phyloP scores from a whole-genome alignment of 495 filamentous ascomycete genomes.

The Rhizodiscina lignyota region DNA sequence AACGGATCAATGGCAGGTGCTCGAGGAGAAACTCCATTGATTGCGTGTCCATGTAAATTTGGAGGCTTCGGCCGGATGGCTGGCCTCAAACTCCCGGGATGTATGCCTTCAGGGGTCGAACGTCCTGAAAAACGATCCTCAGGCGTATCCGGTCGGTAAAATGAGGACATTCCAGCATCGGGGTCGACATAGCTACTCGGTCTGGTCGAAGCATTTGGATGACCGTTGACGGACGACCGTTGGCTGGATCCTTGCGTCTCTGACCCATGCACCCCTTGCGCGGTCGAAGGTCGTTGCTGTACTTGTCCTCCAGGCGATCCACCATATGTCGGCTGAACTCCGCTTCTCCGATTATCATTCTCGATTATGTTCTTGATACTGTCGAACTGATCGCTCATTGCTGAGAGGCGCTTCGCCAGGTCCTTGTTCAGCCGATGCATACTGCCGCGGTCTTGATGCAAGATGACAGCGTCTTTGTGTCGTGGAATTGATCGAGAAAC shows the following conservation, averaged over 20 bases:
- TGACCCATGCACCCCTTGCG: too few relatives aligned
- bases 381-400: constrained; percentile 30
- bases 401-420: constrained; percentile 25
- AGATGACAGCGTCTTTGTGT: constrained; percentile 45
- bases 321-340: constrained; percentile 21
- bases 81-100: not conserved
- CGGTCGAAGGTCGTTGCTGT: constrained; percentile 2
- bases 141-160: not conserved
- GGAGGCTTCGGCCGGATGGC: not conserved
- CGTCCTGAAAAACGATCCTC: not conserved
- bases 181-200: too few relatives aligned
- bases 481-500: constrained; percentile 55
- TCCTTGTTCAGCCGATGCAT: constrained; percentile 32
- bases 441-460: constrained; percentile 27
- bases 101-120: not conserved
- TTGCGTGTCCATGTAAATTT: not conserved
- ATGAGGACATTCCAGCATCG: not conserved
- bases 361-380: constrained; percentile 50
- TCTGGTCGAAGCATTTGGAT: too few relatives aligned
- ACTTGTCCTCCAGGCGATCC: not conserved
- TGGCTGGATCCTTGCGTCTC: too few relatives aligned
- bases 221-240: too few relatives aligned
- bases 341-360: constrained; percentile 43
- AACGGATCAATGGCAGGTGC: constrained; percentile 25
- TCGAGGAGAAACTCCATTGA: not conserved